phyloP scores from a whole-genome alignment of 2,329 filamentous ascomycete species.

The Pseudohalonectria lignicola region DNA sequence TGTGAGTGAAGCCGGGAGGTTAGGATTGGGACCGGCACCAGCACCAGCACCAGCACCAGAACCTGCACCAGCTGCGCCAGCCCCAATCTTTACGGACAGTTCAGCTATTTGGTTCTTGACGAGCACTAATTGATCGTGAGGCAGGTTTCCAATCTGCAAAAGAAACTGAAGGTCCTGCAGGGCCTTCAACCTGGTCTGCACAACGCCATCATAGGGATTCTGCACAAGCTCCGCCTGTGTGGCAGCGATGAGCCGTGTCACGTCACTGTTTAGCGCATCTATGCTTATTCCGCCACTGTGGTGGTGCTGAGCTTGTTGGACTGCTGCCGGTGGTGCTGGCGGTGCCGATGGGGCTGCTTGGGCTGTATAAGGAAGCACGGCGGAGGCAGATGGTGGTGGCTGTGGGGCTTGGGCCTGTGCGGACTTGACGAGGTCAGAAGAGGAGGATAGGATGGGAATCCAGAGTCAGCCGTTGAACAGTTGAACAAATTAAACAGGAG shows the following conservation, averaged over 20 bases:
- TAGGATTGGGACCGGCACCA: no score
- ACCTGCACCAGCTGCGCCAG: no score
- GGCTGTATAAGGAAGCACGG: constrained; percentile 27
- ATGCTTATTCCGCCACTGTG: constrained; percentile 45
- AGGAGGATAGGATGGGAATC: no score
- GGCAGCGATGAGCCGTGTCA: constrained; percentile 64
- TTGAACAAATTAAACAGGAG: no score
- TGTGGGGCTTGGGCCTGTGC: no score
- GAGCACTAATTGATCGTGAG: constrained; percentile 69
- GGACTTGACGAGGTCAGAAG: no score
- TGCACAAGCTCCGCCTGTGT: constrained; percentile 65
- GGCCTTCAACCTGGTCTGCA: constrained; percentile 72
- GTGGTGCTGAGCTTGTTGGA: constrained; percentile 19
- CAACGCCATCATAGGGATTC: constrained; percentile 63
- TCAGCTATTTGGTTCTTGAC: constrained; percentile 78
- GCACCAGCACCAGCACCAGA: no score
- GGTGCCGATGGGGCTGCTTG: no score
- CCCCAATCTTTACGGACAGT: constrained; percentile 52
- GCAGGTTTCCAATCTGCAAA: constrained; percentile 66
- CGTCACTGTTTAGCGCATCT: constrained; percentile 71
- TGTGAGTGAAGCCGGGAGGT: no score
- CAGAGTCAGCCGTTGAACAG: no score
- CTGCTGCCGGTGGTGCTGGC: no score
- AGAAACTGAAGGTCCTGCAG: constrained; percentile 76
- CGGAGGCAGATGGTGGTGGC: constrained; percentile 22